Evolutionary conservation across 1,284 basidiomycete genomes (phyloP).

Genomic region (Naganishia liquefaciens): DNA sequence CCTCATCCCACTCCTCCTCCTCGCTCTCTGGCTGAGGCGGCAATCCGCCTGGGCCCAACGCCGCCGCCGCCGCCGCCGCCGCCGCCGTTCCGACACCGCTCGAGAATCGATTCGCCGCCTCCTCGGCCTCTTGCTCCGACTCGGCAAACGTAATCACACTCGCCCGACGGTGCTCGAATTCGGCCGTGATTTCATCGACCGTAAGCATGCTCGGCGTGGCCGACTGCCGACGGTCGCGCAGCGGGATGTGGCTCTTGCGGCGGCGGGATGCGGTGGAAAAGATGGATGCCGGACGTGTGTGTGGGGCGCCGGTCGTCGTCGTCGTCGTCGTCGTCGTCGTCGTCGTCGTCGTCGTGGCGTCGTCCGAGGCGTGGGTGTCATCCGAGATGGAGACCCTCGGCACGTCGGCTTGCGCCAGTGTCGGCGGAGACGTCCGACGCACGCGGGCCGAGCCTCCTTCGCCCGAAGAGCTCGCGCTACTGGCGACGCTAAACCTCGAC

Average conservation of each 20-base stretch:
- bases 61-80: conserved; percentile 48
- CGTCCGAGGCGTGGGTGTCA: conserved; percentile 31
- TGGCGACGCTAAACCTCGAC: conserved; percentile 34
- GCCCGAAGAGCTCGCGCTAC: conserved; percentile 32
- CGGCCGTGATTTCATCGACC: conserved; percentile 95
- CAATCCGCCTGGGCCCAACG: conserved; percentile 34
- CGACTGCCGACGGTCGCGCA: conserved; percentile 68
- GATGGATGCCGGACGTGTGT: conserved; percentile 57
- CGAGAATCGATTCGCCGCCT: conserved; percentile 34
- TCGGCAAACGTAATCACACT: conserved; percentile 56
- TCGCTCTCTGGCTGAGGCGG: conserved; percentile 43
- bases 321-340: neutral
- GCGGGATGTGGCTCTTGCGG: neutral
- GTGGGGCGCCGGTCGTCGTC: conserved; percentile 36
- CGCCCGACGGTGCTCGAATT: conserved; percentile 79
- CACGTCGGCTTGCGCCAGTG: conserved; percentile 33
- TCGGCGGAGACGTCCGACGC: no score
- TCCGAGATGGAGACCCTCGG: conserved; percentile 45
- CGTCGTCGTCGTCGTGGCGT: neutral
- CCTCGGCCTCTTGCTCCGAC: conserved; percentile 56
- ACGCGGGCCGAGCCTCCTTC: conserved; percentile 15
- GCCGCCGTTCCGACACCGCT: conserved; percentile 12
- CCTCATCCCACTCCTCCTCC: conserved; percentile 41
- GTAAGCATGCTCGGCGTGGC: conserved; percentile 91
- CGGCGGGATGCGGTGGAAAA: conserved; percentile 60